A percentile compares a stretch with the other conserved stretches of the same genome.
These are phyloP conservation scores for Arthrobotrys megalospora DNA, from an alignment of 2,329 filamentous ascomycete species.

Conservation along the genomic window DNA sequence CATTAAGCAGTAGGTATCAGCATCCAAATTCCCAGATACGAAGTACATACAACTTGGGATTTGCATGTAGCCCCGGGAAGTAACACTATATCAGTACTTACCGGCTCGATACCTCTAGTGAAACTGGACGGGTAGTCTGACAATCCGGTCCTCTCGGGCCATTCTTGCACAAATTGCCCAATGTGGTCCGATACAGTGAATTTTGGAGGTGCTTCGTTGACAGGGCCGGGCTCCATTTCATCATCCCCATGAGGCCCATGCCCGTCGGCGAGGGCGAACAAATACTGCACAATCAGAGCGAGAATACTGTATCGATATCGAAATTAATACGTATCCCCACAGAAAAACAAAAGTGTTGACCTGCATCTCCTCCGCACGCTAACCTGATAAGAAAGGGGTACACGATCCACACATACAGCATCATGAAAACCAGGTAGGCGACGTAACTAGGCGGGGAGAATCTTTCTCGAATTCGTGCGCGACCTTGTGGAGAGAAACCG, in stretches of 20 bases:
- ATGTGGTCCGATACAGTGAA: slow-evolving; percentile 23
- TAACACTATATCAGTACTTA: slow-evolving; percentile 40
- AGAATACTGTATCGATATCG: slow-evolving; percentile 28
- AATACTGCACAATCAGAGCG: slow-evolving; percentile 40
- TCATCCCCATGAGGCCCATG: slow-evolving; percentile 20
- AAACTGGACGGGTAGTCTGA: slow-evolving; percentile 72
- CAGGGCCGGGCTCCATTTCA: background rate
- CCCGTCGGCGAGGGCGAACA: slow-evolving; percentile 34
- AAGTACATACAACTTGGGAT: background rate
- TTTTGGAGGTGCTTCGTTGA: slow-evolving; percentile 1
- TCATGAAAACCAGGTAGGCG: slow-evolving; percentile 55
- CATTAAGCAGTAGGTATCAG: slow-evolving; percentile 18
- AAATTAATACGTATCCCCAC: slow-evolving; percentile 5
- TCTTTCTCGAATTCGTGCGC: slow-evolving; percentile 27
- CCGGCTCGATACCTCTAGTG: slow-evolving; percentile 69
- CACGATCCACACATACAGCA: slow-evolving; percentile 52
- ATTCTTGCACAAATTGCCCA: slow-evolving; percentile 38
- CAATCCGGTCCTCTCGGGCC: slow-evolving; percentile 42
- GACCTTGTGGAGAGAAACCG: slow-evolving; percentile 21
- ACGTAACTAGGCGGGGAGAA: slow-evolving; percentile 36
- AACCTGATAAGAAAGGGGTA: slow-evolving; percentile 26
- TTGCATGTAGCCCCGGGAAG: background rate
- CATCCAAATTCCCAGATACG: slow-evolving; percentile 1
- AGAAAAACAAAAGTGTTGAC: slow-evolving; percentile 23
- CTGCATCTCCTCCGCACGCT: slow-evolving; percentile 15